These are phyloP conservation scores for Fusarium armeniacum DNA, from an alignment of 2,329 filamentous ascomycete genomes.

Conservation along the genomic window DNA sequence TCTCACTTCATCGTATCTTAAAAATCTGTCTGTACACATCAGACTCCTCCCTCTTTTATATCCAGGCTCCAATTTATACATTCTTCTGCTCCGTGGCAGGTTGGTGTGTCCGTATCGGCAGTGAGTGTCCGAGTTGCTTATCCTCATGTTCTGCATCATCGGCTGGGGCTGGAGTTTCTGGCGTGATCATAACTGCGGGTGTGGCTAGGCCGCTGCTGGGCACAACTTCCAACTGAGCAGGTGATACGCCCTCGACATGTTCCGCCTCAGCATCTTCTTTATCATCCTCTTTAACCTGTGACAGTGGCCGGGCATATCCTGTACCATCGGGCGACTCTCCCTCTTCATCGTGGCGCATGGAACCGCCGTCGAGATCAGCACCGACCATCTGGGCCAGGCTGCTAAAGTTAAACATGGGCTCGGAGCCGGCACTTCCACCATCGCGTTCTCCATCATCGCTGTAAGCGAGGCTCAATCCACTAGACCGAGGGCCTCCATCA, in stretches of 20 bases:
- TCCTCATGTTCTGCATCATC: conserved; percentile 55
- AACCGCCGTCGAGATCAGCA: conserved; percentile 66
- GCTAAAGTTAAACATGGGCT: conserved; percentile 92
- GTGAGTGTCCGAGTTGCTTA: conserved; percentile 61
- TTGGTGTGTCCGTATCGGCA: conserved; percentile 49
- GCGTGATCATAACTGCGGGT: conserved; percentile 64
- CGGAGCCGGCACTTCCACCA: conserved; percentile 65
- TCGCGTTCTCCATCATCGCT: conserved; percentile 66
- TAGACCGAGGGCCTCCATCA: conserved; percentile 65
- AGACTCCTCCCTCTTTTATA: conserved; percentile 49
- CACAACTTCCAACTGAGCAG: conserved; percentile 14
- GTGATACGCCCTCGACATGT: conserved; percentile 48
- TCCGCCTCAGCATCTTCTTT: conserved; percentile 54
- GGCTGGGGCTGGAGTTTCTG: conserved; percentile 61
- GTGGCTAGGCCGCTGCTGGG: conserved; percentile 41
- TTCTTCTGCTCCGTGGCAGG: conserved; percentile 2
- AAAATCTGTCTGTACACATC: conserved; percentile 12
- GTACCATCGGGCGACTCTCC: conserved; percentile 45
- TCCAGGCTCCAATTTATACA: conserved; percentile 17
- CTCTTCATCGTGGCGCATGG: conserved; percentile 52
- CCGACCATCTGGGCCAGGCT: conserved; percentile 89
- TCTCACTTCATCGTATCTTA: conserved; percentile 9
- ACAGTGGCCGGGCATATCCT: conserved; percentile 50
- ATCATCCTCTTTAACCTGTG: conserved; percentile 58
- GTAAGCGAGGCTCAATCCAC: conserved; percentile 65